Conservation (phyloP, 345 rosid species). For the Raphanus sativus region DNA sequence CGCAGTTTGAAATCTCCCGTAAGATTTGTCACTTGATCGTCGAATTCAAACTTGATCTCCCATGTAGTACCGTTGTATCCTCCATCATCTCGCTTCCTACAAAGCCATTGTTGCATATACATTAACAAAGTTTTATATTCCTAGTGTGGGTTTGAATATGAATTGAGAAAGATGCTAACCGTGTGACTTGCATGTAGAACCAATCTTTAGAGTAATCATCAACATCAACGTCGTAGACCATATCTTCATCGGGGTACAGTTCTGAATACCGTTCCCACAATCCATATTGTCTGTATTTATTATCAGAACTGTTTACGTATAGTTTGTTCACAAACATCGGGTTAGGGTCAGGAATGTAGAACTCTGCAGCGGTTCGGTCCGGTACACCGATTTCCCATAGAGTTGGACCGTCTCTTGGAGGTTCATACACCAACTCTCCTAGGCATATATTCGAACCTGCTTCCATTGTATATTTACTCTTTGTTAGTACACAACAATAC, state of each 20-base stretch:
- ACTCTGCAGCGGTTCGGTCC: conserved; percentile 80
- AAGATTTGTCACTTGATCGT: conserved; percentile 27
- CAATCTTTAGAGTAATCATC: conserved; percentile 68
- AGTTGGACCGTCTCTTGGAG: conserved; percentile 83
- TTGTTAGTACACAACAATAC: not conserved
- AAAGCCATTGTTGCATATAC: conserved; percentile 8
- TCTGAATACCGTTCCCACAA: conserved; percentile 90
- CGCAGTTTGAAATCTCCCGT: conserved; percentile 45
- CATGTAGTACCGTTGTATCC: conserved; percentile 66
- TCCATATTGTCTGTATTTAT: conserved; percentile 87
- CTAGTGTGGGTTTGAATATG: not conserved
- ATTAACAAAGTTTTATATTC: not conserved
- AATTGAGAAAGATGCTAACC: conserved; percentile 41
- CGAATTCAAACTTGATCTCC: conserved; percentile 58
- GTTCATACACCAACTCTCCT: conserved; percentile 66
- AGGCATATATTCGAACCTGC: conserved; percentile 49
- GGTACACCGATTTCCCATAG: conserved; percentile 96
- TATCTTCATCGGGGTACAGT: conserved; percentile 65
- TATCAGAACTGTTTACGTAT: conserved; percentile 46
- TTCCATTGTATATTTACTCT: not conserved
- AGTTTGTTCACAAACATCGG: conserved; percentile 61
- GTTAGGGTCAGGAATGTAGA: conserved; percentile 78
- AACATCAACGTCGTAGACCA: conserved; percentile 59
- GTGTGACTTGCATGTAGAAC: conserved; percentile 83
- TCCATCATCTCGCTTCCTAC: conserved; percentile 50